Conservation (phyloP, 2,329 filamentous ascomycete species). For the Magnaporthiopsis rhizophila region DNA sequence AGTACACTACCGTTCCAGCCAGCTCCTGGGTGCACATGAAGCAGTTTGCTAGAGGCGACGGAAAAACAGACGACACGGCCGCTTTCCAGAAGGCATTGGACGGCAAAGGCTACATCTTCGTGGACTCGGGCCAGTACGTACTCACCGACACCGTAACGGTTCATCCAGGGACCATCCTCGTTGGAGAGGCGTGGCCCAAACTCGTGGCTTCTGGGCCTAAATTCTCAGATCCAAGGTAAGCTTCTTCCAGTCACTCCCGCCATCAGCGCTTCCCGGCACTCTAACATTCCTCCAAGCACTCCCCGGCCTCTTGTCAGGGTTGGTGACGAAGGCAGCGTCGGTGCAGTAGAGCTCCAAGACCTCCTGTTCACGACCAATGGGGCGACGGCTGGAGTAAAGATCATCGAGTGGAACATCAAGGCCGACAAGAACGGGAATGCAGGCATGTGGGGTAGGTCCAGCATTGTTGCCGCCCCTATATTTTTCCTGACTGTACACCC, state of each 20-base stretch:
- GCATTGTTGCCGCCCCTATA: neutral
- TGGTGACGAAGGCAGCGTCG: conserved; percentile 50
- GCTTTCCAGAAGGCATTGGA: conserved; percentile 30
- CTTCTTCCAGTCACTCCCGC: neutral
- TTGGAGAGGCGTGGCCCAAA: conserved; percentile 63
- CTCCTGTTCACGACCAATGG: conserved; percentile 60
- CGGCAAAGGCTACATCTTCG: conserved; percentile 6
- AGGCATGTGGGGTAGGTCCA: conserved; percentile 11
- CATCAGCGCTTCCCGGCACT: neutral
- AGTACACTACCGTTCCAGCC: conserved; percentile 30
- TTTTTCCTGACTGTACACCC: neutral
- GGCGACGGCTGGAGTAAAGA: conserved; percentile 58
- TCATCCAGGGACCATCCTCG: conserved; percentile 54
- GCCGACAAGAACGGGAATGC: conserved; percentile 35
- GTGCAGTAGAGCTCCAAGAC: conserved; percentile 61
- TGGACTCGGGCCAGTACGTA: conserved; percentile 21
- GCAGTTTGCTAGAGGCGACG: conserved; percentile 38
- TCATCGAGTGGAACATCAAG: conserved; percentile 64
- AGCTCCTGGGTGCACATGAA: conserved; percentile 62
- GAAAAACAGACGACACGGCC: conserved; percentile 44
- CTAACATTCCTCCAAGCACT: conserved; percentile 22
- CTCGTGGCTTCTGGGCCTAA: conserved; percentile 50
- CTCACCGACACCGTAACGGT: conserved; percentile 43
- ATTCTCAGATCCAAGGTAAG: conserved; percentile 34
- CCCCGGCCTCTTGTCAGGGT: conserved; percentile 60